Percentiles rank a stretch among this genome's conserved stretches.
These are phyloP conservation scores for Stipa capillata DNA, from an alignment of 176 grass and related monocot species.

Conservation along the genomic window DNA sequence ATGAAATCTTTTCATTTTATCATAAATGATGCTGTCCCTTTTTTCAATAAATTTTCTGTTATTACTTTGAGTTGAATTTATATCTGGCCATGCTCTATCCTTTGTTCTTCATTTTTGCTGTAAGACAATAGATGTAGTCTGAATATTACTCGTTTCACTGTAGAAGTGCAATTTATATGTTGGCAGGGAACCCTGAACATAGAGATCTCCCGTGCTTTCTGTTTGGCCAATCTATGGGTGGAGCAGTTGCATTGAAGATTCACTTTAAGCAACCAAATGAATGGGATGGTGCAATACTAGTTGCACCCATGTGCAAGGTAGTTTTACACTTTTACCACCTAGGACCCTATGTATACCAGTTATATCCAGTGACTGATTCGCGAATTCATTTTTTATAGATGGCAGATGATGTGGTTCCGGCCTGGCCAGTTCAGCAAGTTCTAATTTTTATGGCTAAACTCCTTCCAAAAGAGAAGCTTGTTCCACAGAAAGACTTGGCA, in stretches of 20 bases:
- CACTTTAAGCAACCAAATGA: constrained; percentile 78
- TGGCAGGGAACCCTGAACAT: constrained; percentile 67
- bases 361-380: neutral
- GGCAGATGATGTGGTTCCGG: constrained; percentile 72
- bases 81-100: neutral
- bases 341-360: neutral
- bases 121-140: neutral
- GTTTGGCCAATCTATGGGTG: constrained; percentile 96
- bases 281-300: constrained; percentile 86
- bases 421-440: constrained; percentile 82
- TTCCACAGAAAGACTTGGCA: constrained; percentile 91
- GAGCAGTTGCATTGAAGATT: constrained; percentile 85
- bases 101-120: neutral
- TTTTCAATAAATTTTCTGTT: neutral
- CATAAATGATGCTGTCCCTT: neutral
- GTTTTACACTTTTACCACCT: constrained; percentile 4
- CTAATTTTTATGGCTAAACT: constrained; percentile 73
- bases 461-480: constrained; percentile 81
- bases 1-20: neutral
- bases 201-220: constrained; percentile 68
- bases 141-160: constrained; percentile 1
- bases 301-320: constrained; percentile 99
- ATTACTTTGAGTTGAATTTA: neutral
- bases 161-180: neutral
- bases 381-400: constrained; percentile 41